Evolutionary conservation across 768 basidiomycete genomes (phyloP).

Genomic region (Lentinula aciculospora): DNA sequence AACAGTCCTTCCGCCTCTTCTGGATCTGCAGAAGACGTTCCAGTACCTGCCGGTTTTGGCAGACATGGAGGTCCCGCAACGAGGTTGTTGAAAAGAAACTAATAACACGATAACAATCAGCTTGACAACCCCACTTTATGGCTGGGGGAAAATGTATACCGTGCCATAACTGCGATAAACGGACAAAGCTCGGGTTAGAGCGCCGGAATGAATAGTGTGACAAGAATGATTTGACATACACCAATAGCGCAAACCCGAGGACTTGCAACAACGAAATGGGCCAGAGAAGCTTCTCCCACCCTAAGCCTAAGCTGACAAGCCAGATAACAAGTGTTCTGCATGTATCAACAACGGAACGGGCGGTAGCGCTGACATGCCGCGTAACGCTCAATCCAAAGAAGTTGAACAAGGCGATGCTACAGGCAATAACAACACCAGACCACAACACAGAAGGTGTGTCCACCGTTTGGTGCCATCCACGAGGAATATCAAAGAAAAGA

Average conservation of each 20-base stretch:
- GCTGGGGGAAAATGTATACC: slow-evolving; percentile 32
- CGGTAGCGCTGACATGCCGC: slow-evolving; percentile 89
- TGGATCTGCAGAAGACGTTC: slow-evolving; percentile 35
- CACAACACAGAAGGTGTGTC: slow-evolving; percentile 66
- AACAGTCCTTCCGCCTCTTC: slow-evolving; percentile 57
- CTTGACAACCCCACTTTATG: slow-evolving; percentile 3
- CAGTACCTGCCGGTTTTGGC: slow-evolving; percentile 36
- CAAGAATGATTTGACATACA: slow-evolving; percentile 53
- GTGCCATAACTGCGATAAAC: slow-evolving; percentile 68
- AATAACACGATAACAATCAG: background rate
- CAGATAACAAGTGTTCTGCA: slow-evolving; percentile 96
- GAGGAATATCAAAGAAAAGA: slow-evolving; percentile 81
- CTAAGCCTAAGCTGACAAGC: slow-evolving; percentile 82
- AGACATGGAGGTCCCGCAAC: slow-evolving; percentile 60
- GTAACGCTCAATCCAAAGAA: slow-evolving; percentile 91
- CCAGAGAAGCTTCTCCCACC: slow-evolving; percentile 85
- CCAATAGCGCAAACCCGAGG: slow-evolving; percentile 79
- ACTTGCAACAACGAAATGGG: slow-evolving; percentile 83
- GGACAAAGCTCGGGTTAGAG: background rate
- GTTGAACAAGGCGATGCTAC: slow-evolving; percentile 80
- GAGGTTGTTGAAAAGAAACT: slow-evolving; percentile 91
- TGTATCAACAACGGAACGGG: slow-evolving; percentile 87
- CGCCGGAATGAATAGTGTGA: background rate
- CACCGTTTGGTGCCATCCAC: slow-evolving; percentile 88
- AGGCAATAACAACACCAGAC: slow-evolving; percentile 64